Base-by-base conservation (phyloP, 768 basidiomycete genomes). In the Multifurca ochricompacta region DNA sequence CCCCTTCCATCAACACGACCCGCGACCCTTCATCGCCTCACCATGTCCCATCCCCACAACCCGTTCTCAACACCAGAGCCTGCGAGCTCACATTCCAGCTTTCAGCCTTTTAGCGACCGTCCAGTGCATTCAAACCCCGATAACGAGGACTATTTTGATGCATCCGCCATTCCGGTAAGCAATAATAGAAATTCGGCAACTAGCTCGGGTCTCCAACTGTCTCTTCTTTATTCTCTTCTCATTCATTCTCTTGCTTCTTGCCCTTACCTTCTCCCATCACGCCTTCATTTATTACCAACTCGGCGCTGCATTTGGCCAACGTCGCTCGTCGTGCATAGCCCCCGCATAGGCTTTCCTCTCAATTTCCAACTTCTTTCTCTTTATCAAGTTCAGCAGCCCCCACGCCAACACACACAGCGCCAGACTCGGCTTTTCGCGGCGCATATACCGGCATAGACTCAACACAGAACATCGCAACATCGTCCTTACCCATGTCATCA, bases 1-100 rank as follows among this genome's bases (percentile, higher is more conserved):
- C 25, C 41, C 21, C 16, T 16, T 32, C 18, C 27, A 6, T n/a
- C n/a, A n/a, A n/a, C n/a, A n/a, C n/a, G n/a, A n/a, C n/a, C n/a
- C n/a, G n/a, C n/a, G n/a, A n/a, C 54, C 7, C 34, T 43, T 27
- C 25, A 7, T 28, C 28, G 25, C 14, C 34, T 34, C 45, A 16
- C 11, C 34, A 57, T 48, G 45, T 5, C 45, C 31, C 1, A 16
- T 14, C 19, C 44, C 23, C 55, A 51, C 46, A 45, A 57, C 14
- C 58, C 58, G 1, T 59, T 57, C 35, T 14, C 23, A 10, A 52
- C 58, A 0, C 58, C 58, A 6, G 54, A 57, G 25, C 35, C 49
- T 1, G n/a, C 35, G 6, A n/a, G 18, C 45, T 8, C 45, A 6
- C n/a, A 19, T 10, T 11, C 35, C 1, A 41, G 10, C 19, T 42